Percentiles rank a stretch among this genome's conserved stretches.
Evolutionary conservation across 495 filamentous ascomycete species (phyloP).

Genomic region (Penicillium ochrochloron): DNA sequence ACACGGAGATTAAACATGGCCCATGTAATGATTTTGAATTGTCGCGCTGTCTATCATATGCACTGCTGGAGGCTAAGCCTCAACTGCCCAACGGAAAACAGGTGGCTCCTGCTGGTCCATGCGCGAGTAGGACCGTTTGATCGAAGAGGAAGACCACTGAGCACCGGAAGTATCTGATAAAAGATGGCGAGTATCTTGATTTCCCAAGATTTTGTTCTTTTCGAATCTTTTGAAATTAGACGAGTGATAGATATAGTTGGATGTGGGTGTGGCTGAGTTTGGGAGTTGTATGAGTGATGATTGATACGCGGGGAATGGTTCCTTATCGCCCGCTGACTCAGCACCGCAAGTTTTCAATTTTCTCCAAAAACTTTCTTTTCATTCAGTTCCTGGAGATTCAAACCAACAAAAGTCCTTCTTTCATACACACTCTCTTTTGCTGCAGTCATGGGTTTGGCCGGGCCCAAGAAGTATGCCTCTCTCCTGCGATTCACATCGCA

Average conservation of each 20-base stretch:
- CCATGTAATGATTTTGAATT: constrained; percentile 6
- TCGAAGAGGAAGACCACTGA: not conserved
- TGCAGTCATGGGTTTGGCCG: constrained; percentile 72
- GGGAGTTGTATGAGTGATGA: not conserved
- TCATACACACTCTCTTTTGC: constrained; percentile 1
- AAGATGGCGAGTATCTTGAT: not conserved
- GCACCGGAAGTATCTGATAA: not conserved
- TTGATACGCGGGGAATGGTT: constrained; percentile 3
- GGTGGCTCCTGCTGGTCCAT: constrained; percentile 7
- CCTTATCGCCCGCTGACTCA: constrained; percentile 25
- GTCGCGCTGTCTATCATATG: constrained; percentile 7
- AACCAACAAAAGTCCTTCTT: not conserved
- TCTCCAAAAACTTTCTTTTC: constrained; percentile 11
- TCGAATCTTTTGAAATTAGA: not conserved
- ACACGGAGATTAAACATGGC: constrained; percentile 49
- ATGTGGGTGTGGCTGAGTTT: not conserved
- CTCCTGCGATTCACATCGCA: not conserved
- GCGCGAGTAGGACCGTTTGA: not conserved
- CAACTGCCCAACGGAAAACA: constrained; percentile 9
- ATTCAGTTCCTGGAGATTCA: constrained; percentile 1
- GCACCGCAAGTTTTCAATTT: constrained; percentile 13
- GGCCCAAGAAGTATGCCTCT: constrained; percentile 65
- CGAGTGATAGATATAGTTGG: not conserved
- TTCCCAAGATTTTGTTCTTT: not conserved
- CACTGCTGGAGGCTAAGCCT: constrained; percentile 16